Evolutionary conservation across 345 rosid genomes (phyloP), one percentile per base, ranked within the genome.

Genomic region (Cardamine occulta): DNA sequence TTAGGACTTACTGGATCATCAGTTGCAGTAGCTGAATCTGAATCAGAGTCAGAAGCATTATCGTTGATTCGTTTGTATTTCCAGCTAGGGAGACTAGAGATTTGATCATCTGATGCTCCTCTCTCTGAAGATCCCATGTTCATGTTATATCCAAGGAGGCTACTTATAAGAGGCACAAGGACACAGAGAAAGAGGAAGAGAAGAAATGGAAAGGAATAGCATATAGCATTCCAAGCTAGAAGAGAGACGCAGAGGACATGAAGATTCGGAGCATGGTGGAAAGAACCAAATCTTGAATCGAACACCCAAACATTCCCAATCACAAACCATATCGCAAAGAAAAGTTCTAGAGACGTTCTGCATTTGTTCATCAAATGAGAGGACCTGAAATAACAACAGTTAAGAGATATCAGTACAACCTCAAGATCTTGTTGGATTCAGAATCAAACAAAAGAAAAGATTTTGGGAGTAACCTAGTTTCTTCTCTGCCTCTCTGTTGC

Each of bases 301-400:
- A 96, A 96, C 40, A 93, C 93, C 99, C 99, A 96, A 8, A 91
- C 97, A 54, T 93, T 96, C 7, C 98, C 99, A 91, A 91, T 89
- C 68, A 96, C 99, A 76, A 96, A 96, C 99, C 99, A 96, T 49
- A 93, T 96, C n/a, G 98, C 99, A 57, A 91, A 96, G 87, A 96
- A 96, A 55, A 96, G 97, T 81, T 96, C 99, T 0, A 96, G 84
- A 0, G 92, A 96, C 14, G 96, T 87, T 75, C 90, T 87, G 78
- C 98, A 93, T 76, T 79, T 96, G 84, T 89, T 93, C 97, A 88
- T 88, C 96, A 96, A 78, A 78, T 79, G 97, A 44, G 90, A 74
- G 70, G 74, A 62, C 84, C 99, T 90, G 91, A 55, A 72, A 56
- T 5, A 28, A 76, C 51, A 53, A 31, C 9, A 42, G 48, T 23